Base-by-base conservation (phyloP, 345 rosid species). In the Eucalyptus sp. region DNA sequence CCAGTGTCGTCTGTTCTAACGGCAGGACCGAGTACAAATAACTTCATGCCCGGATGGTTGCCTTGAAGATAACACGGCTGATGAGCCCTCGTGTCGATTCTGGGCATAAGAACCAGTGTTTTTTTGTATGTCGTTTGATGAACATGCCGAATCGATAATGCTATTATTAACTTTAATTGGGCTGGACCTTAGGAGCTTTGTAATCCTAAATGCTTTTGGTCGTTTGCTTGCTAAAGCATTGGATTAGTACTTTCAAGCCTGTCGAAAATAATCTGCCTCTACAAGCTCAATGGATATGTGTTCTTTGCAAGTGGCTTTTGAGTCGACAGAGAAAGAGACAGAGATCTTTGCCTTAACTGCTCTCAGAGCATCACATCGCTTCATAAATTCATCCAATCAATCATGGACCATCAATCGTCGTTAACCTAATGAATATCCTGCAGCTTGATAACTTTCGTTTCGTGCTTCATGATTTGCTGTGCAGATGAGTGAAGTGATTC, bases 11-110 rank as follows among this genome's bases (percentile, higher is more conserved):
- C 87, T 14, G 91, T 92, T 6, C 92, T 91, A 50, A 94, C 91
- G 18, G 97, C 93, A 60, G 97, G 99, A 5, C 96, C 98, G 33
- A 95, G 98, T 92, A 92, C 92, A 91, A 97, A 91, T 90, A 96
- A 94, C 90, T 97, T 94, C 94, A 94, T 95, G 98, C 90, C 95
- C 62, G 99, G 96, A 90, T 97, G 99, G 99, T 89, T 96, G 86
- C 99, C 98, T 56, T 96, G 92, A 92, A 88, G 83, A 88, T 49
- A 16, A 18, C 29, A 7, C 4, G 76, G 31, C 88, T 10, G 12
- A 49, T 85, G 88, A 43, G 31, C 48, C 9, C 48, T 41, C 3
- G 5, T 41, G 33, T 76, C 29, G 48, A 76, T 76, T 10, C 29
- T 41, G 84, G 84, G 48, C 29, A 41, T 43, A 76, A 76, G 84